Conservation (phyloP, 2,329 filamentous ascomycete genomes). For the Nemania abortiva region DNA sequence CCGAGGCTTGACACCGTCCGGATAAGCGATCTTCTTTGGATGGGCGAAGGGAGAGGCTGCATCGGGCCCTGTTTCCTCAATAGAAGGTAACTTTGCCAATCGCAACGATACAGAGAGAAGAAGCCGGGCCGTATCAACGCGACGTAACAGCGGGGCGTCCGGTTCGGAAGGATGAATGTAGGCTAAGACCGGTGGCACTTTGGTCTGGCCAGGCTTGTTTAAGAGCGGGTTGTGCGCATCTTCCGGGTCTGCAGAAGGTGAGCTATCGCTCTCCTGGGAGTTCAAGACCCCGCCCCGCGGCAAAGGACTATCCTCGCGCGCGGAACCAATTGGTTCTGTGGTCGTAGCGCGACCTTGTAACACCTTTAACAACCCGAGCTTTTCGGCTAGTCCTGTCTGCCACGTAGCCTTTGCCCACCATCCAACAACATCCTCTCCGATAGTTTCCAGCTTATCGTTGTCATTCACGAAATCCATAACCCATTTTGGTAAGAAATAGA, state of each 20-base stretch:
- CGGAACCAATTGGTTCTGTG: constrained; percentile 55
- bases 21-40: constrained; percentile 82
- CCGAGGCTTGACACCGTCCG: constrained; percentile 81
- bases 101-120: constrained; percentile 85
- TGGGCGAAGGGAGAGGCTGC: constrained; percentile 81
- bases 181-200: constrained; percentile 79
- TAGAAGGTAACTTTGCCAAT: constrained; percentile 83
- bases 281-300: constrained; percentile 36
- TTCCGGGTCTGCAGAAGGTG: constrained; percentile 40
- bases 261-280: constrained; percentile 42
- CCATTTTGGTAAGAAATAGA: constrained; percentile 96
- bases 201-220: constrained; percentile 44
- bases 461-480: constrained; percentile 83
- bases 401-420: constrained; percentile 97
- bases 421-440: constrained; percentile 90
- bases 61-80: constrained; percentile 71
- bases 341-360: constrained; percentile 62
- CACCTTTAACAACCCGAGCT: constrained; percentile 78
- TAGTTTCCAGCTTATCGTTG: constrained; percentile 86
- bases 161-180: constrained; percentile 77
- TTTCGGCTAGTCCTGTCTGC: constrained; percentile 84
- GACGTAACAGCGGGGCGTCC: constrained; percentile 77
- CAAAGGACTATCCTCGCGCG: constrained; percentile 38
- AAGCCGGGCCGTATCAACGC: constrained; percentile 87
- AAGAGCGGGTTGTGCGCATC: constrained; percentile 45